Base-by-base conservation (phyloP, 2,329 filamentous ascomycete species). In the Fusarium bactridioides region DNA sequence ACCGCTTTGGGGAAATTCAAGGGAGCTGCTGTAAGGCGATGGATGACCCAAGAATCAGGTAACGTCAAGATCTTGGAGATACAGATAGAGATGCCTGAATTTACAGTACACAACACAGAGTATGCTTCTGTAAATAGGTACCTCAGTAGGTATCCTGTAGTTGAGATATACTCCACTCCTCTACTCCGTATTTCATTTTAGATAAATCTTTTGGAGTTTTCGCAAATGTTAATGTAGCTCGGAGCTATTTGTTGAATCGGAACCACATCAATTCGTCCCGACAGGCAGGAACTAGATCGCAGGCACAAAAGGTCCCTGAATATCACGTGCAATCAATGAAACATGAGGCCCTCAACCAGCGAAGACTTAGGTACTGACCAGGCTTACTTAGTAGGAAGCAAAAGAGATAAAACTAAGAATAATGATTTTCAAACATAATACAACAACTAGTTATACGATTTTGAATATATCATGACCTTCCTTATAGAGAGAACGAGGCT, bases 1-100 rank as follows among this genome's bases (percentile, higher is more conserved):
- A 21, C 25, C 19, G 45, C 38, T 48, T 40, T 56, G 58, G 69
- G 69, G 69, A 69, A 71, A 51, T 33, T 43, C 25, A 27, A 54
- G 33, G 50, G 23, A 15, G 11, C 33, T 37, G 50, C 19, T 43
- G 31, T 23, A 61, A 45, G 45, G 40, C 19, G 23, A 27, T n/a
- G 15, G 33, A n/a, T 54, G 23, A 38, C 48, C n/a, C 31, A 37
- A 16, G 33, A 38, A 15, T 37, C 31, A 38, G 50, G 50, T 23
- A 23, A 33, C 16, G 29, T 23, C 11, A 18, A 35, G n/a, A 31
- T 31, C 10, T n/a, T 11, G 27, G 33, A 37, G 48, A 25, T 37
- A 21, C 18, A 27, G 23, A 38, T 51, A 25, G 31, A 27, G 19
- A 38, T 53, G 13, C 23, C 35, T 23, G 25, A 23, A 27, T 41